These are phyloP conservation scores for Amphirosellinia nigrospora DNA, from an alignment of 495 filamentous ascomycete genomes.

Conservation along the genomic window DNA sequence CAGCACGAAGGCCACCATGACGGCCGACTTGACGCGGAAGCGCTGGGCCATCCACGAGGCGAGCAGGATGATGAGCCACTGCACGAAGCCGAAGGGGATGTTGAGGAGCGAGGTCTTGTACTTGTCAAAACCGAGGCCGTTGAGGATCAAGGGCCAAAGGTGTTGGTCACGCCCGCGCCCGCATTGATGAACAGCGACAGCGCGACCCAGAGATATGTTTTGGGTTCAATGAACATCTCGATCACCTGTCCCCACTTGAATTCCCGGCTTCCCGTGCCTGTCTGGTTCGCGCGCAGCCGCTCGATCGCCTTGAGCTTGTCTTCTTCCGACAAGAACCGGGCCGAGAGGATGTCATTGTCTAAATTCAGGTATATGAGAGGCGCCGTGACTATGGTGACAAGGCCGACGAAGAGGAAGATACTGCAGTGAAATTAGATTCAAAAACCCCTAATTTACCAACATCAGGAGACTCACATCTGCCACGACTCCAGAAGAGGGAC, in stretches of 20 bases:
- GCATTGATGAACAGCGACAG: conserved; percentile 64
- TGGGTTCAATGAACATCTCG: conserved; percentile 50
- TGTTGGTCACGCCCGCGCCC: conserved; percentile 64
- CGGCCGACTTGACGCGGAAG: conserved; percentile 55
- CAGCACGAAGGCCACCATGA: conserved; percentile 55
- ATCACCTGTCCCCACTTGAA: conserved; percentile 57
- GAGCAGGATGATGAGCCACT: conserved; percentile 60
- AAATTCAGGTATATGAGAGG: conserved; percentile 58
- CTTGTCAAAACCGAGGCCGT: conserved; percentile 63
- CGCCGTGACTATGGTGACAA: conserved; percentile 59
- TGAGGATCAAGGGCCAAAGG: conserved; percentile 68
- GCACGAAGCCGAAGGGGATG: conserved; percentile 66
- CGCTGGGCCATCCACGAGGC: conserved; percentile 60
- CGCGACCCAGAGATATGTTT: conserved; percentile 54
- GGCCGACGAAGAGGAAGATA: conserved; percentile 68
- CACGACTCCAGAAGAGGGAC: conserved; percentile 60
- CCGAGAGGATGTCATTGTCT: conserved; percentile 57
- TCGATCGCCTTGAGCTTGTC: conserved; percentile 56
- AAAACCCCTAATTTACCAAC: not conserved
- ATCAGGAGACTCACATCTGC: conserved; percentile 59
- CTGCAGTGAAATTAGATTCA: conserved; percentile 39
- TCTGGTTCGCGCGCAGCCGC: conserved; percentile 59
- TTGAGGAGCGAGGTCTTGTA: conserved; percentile 67
- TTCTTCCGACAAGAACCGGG: conserved; percentile 57
- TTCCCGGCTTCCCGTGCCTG: conserved; percentile 59